Conservation (phyloP, 352 stramenopile species). For the Phytopythium cucurbitacearum region DNA sequence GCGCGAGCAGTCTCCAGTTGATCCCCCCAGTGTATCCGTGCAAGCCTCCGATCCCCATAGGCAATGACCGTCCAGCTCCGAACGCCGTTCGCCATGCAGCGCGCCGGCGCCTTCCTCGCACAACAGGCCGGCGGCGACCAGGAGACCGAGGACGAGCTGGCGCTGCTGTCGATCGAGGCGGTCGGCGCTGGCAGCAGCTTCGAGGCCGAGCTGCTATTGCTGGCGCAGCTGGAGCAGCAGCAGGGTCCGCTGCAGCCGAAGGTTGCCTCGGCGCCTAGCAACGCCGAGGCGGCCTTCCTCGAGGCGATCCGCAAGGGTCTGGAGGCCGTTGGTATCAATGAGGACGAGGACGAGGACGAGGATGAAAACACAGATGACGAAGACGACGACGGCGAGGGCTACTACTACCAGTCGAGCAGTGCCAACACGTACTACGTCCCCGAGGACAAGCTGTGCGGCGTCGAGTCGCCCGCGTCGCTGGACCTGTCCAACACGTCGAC, state of each 20-base stretch:
- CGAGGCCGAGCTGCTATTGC: conserved; percentile 3
- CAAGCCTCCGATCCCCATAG: no score
- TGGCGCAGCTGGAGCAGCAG: conserved; percentile 4
- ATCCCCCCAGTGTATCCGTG: no score
- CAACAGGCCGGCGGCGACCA: conserved; percentile 3
- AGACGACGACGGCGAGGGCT: conserved; percentile 18
- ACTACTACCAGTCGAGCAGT: conserved; percentile 28
- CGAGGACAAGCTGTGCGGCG: conserved; percentile 13
- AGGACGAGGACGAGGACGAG: conserved; percentile 7
- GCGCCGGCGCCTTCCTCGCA: neutral
- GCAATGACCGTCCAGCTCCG: no score
- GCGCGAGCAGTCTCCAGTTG: neutral
- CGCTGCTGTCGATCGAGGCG: conserved; percentile 2
- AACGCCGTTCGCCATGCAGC: conserved; percentile 20
- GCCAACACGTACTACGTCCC: conserved; percentile 37
- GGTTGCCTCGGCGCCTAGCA: neutral
- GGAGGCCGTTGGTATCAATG: conserved; percentile 11
- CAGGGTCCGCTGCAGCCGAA: conserved; percentile 1
- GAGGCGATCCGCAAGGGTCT: conserved; percentile 25
- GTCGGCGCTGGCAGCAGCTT: conserved; percentile 3
- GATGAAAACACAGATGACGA: conserved; percentile 17
- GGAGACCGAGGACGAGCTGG: conserved; percentile 12
- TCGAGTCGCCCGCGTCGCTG: conserved; percentile 9
- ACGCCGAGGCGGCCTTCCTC: conserved; percentile 17
- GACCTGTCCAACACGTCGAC: conserved; percentile 37